Evolutionary conservation across 164 flowering plant species (phyloP), one percentile per base, ranked within the genome.

Genomic region (Annona squamosa): DNA sequence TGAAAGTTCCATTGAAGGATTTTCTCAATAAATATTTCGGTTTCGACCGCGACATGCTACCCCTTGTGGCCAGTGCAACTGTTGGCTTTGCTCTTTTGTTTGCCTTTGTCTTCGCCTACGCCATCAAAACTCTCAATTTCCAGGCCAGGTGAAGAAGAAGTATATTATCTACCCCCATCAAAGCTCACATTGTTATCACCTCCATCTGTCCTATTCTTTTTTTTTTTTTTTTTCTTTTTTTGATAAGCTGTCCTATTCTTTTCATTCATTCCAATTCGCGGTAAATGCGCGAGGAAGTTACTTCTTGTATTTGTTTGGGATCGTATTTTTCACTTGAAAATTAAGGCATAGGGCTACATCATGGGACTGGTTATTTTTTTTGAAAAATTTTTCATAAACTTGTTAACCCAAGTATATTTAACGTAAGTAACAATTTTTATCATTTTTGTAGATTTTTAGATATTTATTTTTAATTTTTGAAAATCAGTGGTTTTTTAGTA

Each of bases 11-110:
- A 6, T 42, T 77, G 69, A 77, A 80, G 73, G 71, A 74, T 3
- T 80, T 63, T 65, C 42, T 80, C n/a, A 74, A 46, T 44, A 19
- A 43, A 43, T 46, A 52, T 4, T 77, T 71, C 42, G 82, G 82
- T n/a, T 80, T 72, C 46, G 69, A 80, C 57, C 77, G 62, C 41
- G 76, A 77, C 48, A 68, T 74, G 76, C 71, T 80, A 57, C 70
- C 69, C 26, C 42, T 69, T 10, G 79, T 74, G 46, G 82, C 82
- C 1, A 67, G 73, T 68, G 77, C 47, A 12, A 63, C 68, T n/a
- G 79, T 72, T n/a, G 75, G 77, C 37, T 79, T 76, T 18, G 71
- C 77, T 3, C 37, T 80, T 57, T 78, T 77, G 26, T 80, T 77
- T 70, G 82, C 79, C 43, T 69, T 74, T 57, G 68, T 80, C 46